Conservation (phyloP, 768 basidiomycete species). For the Boletus edulis region DNA sequence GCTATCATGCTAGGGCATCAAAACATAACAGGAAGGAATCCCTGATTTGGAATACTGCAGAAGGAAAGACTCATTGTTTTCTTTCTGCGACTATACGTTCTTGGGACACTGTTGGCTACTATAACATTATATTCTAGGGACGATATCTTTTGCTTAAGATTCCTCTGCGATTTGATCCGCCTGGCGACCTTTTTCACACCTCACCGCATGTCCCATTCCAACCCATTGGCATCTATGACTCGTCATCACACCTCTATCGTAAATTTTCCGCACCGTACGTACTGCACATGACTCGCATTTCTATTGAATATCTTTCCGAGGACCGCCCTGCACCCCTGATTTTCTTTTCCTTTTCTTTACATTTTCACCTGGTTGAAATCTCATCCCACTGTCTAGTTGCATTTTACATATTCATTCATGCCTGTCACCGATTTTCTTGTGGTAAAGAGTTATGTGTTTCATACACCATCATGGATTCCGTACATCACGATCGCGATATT, state of each 20-base stretch:
- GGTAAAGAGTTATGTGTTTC: slow-evolving; percentile 15
- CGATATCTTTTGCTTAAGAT: slow-evolving; percentile 29
- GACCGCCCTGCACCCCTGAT: background rate
- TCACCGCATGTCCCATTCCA: background rate
- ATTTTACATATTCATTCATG: background rate
- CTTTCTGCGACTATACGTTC: slow-evolving; percentile 28
- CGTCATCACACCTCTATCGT: slow-evolving; percentile 18
- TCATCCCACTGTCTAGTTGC: background rate
- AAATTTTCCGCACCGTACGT: slow-evolving; percentile 27
- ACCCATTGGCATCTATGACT: slow-evolving; percentile 28
- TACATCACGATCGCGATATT: slow-evolving; percentile 21
- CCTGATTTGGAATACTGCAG: slow-evolving; percentile 20
- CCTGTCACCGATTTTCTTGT: slow-evolving; percentile 9
- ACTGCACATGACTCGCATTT: slow-evolving; percentile 31
- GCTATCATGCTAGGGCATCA: slow-evolving; percentile 2
- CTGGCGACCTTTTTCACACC: slow-evolving; percentile 14
- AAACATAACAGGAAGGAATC: slow-evolving; percentile 4
- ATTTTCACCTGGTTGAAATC: background rate
- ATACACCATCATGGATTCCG: slow-evolving; percentile 1
- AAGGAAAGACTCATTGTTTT: slow-evolving; percentile 7
- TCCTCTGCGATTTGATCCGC: slow-evolving; percentile 2
- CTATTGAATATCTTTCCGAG: slow-evolving; percentile 23
- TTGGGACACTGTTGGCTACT: slow-evolving; percentile 35
- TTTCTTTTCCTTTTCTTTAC: background rate
- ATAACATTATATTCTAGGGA: slow-evolving; percentile 37